A percentile compares a stretch with the other conserved stretches of the same genome.
phyloP scores from a whole-genome alignment of 2,329 filamentous ascomycete species.

The Cylindrodendrum hubeiense region DNA sequence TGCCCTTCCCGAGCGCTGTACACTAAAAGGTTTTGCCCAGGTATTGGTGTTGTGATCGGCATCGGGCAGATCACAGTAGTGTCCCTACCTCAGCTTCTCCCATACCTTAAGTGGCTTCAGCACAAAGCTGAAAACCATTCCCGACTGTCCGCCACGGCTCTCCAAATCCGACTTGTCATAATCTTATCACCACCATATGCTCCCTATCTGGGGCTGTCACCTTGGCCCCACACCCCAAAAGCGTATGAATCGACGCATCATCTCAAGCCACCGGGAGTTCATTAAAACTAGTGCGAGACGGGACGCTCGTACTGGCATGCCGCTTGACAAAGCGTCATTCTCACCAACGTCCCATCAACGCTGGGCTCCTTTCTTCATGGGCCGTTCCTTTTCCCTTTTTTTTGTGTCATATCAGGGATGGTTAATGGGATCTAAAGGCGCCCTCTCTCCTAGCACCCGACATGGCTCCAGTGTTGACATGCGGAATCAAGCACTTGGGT shows the following conservation, averaged over 20 bases:
- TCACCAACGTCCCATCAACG: neutral
- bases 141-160: slow-evolving; percentile 1
- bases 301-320: slow-evolving; percentile 8
- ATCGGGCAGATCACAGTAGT: neutral
- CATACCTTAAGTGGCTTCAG: neutral
- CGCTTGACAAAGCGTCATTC: slow-evolving; percentile 2
- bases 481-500: neutral
- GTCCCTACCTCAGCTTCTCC: neutral
- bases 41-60: neutral
- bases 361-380: neutral
- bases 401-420: neutral
- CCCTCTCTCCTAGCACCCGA: neutral
- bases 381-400: too few relatives aligned
- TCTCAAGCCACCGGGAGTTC: slow-evolving; percentile 16
- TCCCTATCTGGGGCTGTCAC: slow-evolving; percentile 2
- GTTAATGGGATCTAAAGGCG: neutral
- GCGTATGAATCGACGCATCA: slow-evolving; percentile 5
- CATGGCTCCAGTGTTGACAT: neutral
- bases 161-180: slow-evolving; percentile 13
- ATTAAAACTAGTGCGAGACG: slow-evolving; percentile 16
- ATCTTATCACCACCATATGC: slow-evolving; percentile 11
- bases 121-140: slow-evolving; percentile 7
- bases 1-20: neutral
- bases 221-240: slow-evolving; percentile 5
- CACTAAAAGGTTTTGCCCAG: neutral